These are phyloP conservation scores for Psidium friedrichsthalianum DNA, from an alignment of 345 rosid genomes.

Conservation along the genomic window DNA sequence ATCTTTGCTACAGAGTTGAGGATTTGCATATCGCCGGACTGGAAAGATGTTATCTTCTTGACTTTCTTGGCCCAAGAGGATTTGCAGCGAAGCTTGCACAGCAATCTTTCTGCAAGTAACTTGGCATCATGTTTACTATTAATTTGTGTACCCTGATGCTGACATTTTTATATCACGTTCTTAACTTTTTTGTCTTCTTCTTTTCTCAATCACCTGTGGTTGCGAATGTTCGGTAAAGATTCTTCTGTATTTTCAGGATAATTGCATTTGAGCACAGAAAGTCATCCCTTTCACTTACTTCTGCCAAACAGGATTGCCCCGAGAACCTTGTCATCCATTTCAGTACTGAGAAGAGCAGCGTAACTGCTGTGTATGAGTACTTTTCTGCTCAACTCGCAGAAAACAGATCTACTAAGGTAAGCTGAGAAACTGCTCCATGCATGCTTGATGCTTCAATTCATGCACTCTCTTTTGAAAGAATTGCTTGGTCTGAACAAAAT, in stretches of 20 bases:
- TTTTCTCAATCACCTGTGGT: not conserved
- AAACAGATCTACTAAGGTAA: constrained; percentile 23
- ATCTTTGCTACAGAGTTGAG: constrained; percentile 24
- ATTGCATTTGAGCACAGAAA: constrained; percentile 80
- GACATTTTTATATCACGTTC: not conserved
- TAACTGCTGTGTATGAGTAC: constrained; percentile 50
- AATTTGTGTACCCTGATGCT: not conserved
- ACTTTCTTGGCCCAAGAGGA: constrained; percentile 51
- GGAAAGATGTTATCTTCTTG: constrained; percentile 59
- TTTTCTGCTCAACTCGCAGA: constrained; percentile 41
- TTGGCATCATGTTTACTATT: constrained; percentile 1
- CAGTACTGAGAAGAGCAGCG: constrained; percentile 61
- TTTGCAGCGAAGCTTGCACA: constrained; percentile 24
- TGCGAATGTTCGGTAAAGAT: not conserved
- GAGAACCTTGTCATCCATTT: constrained; percentile 24
- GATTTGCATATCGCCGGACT: constrained; percentile 41
- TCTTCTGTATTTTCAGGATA: constrained; percentile 26
- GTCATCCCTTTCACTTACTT: constrained; percentile 19
- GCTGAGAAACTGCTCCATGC: not conserved
- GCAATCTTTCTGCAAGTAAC: constrained; percentile 46
- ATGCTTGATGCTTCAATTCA: not conserved
- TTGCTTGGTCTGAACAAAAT: not conserved
- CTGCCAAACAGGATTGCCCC: constrained; percentile 7
- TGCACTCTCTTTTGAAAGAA: not conserved
- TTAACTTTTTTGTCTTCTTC: not conserved